Evolutionary conservation across 768 basidiomycete genomes (phyloP).

Genomic region (Mrakia frigida): DNA sequence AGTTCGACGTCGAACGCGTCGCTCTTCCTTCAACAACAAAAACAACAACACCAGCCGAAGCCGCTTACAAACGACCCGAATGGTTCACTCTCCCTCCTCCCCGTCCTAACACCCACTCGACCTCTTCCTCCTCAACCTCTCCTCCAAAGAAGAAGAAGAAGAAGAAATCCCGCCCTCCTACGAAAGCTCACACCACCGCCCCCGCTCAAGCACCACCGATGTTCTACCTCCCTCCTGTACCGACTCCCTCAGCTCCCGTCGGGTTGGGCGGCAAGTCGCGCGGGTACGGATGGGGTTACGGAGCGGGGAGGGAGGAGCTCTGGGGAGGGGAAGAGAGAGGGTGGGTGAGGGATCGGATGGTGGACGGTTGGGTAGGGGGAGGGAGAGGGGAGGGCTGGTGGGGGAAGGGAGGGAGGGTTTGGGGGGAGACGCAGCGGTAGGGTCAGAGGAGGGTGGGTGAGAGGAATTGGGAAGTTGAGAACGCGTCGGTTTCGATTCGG

Average conservation of each 20-base stretch:
- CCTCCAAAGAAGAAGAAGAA: not conserved
- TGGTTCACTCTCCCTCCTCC: constrained; percentile 2
- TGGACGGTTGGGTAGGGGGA: not conserved
- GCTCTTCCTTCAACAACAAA: not conserved
- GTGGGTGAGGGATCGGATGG: constrained; percentile 13
- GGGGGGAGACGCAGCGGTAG: constrained; percentile 5
- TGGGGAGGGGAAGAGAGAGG: constrained; percentile 1
- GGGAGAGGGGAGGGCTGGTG: constrained; percentile 8
- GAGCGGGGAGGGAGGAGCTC: constrained; percentile 13
- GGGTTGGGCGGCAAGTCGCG: not conserved
- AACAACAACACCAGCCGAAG: no score
- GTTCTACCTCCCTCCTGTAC: not conserved
- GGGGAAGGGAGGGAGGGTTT: constrained; percentile 8
- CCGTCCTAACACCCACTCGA: not conserved
- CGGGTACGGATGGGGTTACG: constrained; percentile 10
- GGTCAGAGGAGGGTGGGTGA: not conserved
- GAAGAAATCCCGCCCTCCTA: not conserved
- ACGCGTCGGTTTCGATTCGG: no score
- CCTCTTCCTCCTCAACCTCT: not conserved
- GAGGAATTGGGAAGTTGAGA: no score
- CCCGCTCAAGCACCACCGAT: not conserved
- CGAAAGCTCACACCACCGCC: not conserved
- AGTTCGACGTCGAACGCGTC: not conserved
- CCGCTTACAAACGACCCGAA: not conserved
- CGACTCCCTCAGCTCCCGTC: not conserved